A percentile compares a stretch with the other conserved stretches of the same genome.
Conservation (phyloP, 2,329 filamentous ascomycete species). For the Zasmidium angulare region DNA sequence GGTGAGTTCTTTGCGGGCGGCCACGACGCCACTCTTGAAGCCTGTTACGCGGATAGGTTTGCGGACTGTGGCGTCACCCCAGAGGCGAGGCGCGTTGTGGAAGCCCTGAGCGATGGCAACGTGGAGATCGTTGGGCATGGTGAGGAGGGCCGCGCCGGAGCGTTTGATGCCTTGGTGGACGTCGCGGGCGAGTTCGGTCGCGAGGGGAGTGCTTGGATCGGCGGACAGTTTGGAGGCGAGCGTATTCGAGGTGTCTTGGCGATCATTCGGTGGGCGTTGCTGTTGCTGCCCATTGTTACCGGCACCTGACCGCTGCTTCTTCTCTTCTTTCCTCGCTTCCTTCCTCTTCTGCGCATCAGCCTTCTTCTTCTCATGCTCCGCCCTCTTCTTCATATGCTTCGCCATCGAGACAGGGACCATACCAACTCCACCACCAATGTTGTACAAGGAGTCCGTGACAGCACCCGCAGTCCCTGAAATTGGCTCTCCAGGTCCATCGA, state of each 20-base stretch:
- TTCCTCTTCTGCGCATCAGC: conserved; percentile 35
- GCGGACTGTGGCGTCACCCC: conserved; percentile 78
- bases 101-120: conserved; percentile 81
- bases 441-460: conserved; percentile 58
- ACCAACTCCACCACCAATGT: conserved; percentile 62
- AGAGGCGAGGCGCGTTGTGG: conserved; percentile 80
- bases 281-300: background rate
- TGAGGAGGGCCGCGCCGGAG: conserved; percentile 73
- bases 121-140: conserved; percentile 81
- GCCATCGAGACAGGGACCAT: conserved; percentile 63
- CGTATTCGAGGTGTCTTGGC: conserved; percentile 27
- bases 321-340: conserved; percentile 26
- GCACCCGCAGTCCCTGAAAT: conserved; percentile 66
- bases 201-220: conserved; percentile 29
- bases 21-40: conserved; percentile 69
- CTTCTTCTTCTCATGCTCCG: conserved; percentile 52
- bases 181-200: conserved; percentile 51
- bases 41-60: conserved; percentile 75
- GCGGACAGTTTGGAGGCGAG: conserved; percentile 28
- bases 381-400: conserved; percentile 57
- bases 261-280: conserved; percentile 18
- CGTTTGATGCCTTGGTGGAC: conserved; percentile 67
- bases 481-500: conserved; percentile 72
- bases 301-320: conserved; percentile 9
- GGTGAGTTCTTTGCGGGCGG: conserved; percentile 63